Percentiles rank a stretch among this genome's conserved stretches.
These are phyloP conservation scores for Biancaea sappan DNA, from an alignment of 306 rosid genomes.

Conservation along the genomic window DNA sequence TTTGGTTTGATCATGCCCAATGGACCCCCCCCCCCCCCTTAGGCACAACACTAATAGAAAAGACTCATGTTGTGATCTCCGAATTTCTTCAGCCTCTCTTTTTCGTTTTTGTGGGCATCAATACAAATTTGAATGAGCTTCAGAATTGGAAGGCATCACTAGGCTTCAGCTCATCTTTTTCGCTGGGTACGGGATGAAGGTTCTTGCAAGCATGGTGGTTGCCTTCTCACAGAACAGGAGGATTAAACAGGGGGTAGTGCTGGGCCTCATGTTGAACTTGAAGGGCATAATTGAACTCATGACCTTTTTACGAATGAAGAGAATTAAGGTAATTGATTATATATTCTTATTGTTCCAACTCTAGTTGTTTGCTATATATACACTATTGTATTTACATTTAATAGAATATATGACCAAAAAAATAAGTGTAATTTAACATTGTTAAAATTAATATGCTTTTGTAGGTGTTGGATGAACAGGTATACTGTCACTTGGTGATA, in stretches of 20 bases:
- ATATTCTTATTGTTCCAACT: no score
- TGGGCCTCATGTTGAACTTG: conserved; percentile 48
- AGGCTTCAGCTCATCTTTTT: conserved; percentile 27
- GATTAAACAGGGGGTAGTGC: conserved; percentile 34
- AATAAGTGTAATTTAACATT: no score
- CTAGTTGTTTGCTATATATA: no score
- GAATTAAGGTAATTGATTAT: conserved; percentile 8
- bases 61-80: background rate
- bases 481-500: conserved; percentile 31
- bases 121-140: background rate
- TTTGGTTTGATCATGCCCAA: conserved; percentile 33
- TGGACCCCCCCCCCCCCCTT: conserved; percentile 44
- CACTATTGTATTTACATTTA: no score
- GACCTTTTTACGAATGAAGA: background rate
- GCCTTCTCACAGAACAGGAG: conserved; percentile 38
- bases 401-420: no score
- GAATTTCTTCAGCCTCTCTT: conserved; percentile 37
- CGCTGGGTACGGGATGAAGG: conserved; percentile 20
- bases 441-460: no score
- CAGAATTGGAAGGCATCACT: background rate
- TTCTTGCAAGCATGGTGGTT: conserved; percentile 28
- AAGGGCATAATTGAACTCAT: conserved; percentile 51
- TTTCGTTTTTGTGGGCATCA: conserved; percentile 22
- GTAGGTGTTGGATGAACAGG: conserved; percentile 43
- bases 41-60: conserved; percentile 36